Evolutionary conservation across 169 alveolate species (phyloP).

Genomic region (Eimeria zaria): DNA sequence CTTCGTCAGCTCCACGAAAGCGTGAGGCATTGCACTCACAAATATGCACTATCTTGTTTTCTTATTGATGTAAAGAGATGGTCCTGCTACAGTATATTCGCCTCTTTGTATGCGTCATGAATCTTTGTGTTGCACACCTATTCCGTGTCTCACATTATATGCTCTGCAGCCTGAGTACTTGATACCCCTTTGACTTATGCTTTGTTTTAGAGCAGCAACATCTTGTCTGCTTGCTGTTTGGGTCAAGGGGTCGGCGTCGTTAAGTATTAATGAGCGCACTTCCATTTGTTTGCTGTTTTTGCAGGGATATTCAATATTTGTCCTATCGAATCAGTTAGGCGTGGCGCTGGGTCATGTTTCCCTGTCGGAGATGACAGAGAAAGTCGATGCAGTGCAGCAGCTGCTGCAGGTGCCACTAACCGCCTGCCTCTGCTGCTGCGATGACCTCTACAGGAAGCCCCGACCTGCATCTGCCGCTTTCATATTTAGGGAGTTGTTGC

Average conservation of each 20-base stretch:
- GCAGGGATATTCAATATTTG: slow-evolving; percentile 77
- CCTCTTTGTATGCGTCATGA: too few relatives aligned
- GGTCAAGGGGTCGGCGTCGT: not conserved
- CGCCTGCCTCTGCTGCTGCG: slow-evolving; percentile 68
- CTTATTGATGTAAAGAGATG: not conserved
- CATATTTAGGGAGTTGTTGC: slow-evolving; percentile 45
- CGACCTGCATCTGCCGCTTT: slow-evolving; percentile 74
- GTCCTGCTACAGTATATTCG: too few relatives aligned
- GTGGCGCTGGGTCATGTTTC: slow-evolving; percentile 68
- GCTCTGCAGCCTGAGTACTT: not conserved
- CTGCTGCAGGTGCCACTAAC: slow-evolving; percentile 75
- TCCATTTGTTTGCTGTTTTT: not conserved
- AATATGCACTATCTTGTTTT: too few relatives aligned
- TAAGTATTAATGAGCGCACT: too few relatives aligned
- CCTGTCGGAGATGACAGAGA: slow-evolving; percentile 60
- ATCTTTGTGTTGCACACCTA: too few relatives aligned
- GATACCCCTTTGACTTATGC: too few relatives aligned
- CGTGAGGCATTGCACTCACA: not conserved
- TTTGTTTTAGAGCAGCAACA: not conserved
- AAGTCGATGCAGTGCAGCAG: slow-evolving; percentile 62
- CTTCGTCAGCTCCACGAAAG: slow-evolving; percentile 43
- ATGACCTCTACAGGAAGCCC: slow-evolving; percentile 81
- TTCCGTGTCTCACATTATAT: not conserved
- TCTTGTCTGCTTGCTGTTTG: not conserved
- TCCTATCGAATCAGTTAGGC: slow-evolving; percentile 82